Percentiles rank a stretch among this genome's conserved stretches.
Evolutionary conservation across 768 basidiomycete genomes (phyloP).

Genomic region (Galerina sulciceps): DNA sequence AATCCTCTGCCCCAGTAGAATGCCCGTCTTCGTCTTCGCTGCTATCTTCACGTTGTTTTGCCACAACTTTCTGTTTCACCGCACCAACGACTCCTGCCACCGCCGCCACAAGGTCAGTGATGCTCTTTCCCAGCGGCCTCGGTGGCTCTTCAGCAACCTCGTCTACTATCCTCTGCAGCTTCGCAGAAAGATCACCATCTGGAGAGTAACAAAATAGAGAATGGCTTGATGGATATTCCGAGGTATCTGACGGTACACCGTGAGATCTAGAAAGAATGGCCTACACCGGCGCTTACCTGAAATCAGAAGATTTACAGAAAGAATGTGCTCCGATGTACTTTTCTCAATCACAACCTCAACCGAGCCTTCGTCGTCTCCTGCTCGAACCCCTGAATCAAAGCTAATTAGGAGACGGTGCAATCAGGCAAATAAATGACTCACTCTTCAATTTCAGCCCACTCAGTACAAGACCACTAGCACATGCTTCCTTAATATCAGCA

Average conservation of each 20-base stretch:
- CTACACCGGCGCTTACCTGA: constrained; percentile 42
- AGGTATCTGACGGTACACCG: constrained; percentile 48
- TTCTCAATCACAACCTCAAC: constrained; percentile 52
- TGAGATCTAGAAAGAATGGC: not conserved
- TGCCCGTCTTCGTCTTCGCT: constrained; percentile 19
- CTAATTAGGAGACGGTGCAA: not conserved
- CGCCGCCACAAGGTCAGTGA: constrained; percentile 45
- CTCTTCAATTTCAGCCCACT: constrained; percentile 45
- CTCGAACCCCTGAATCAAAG: constrained; percentile 42
- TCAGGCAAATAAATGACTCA: constrained; percentile 28
- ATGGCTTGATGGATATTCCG: constrained; percentile 68
- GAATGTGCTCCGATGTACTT: constrained; percentile 33
- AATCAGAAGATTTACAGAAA: constrained; percentile 48
- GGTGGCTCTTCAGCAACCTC: constrained; percentile 45
- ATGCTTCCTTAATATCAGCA: constrained; percentile 45
- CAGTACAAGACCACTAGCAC: constrained; percentile 35
- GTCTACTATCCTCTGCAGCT: constrained; percentile 47
- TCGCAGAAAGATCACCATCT: constrained; percentile 43
- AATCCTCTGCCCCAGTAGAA: constrained; percentile 35
- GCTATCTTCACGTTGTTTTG: constrained; percentile 7
- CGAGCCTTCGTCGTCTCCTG: constrained; percentile 70
- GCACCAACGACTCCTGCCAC: constrained; percentile 28
- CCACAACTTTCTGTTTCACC: constrained; percentile 16
- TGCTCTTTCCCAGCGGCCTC: constrained; percentile 46
- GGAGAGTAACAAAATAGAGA: constrained; percentile 59